Percentiles rank a stretch among this genome's conserved stretches.
These are phyloP conservation scores for Penicillium sp. DNA, from an alignment of 2,329 filamentous ascomycete species.

Conservation along the genomic window DNA sequence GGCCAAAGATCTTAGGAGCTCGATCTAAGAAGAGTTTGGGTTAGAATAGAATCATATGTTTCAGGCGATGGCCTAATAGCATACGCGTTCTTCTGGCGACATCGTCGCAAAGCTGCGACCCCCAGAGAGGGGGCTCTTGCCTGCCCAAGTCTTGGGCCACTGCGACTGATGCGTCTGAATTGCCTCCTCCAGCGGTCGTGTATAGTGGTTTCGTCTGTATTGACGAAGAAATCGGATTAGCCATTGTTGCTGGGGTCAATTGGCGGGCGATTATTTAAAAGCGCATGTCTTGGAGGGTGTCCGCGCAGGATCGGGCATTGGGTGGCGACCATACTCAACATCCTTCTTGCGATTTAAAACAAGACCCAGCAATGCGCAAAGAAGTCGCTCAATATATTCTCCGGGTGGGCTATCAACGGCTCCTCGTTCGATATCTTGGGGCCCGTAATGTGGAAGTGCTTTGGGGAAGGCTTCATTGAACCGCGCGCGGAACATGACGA, in stretches of 20 bases:
- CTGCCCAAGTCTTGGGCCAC: conserved; percentile 85
- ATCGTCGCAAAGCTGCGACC: conserved; percentile 81
- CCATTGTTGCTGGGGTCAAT: conserved; percentile 18
- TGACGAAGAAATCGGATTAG: conserved; percentile 33
- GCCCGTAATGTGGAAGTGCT: conserved; percentile 85
- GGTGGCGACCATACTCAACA: conserved; percentile 76
- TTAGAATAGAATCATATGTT: conserved; percentile 2
- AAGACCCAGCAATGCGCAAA: conserved; percentile 86
- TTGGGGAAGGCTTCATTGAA: conserved; percentile 89
- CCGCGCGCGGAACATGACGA: conserved; percentile 96
- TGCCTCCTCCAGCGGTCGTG: conserved; percentile 90
- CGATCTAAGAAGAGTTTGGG: conserved; percentile 62
- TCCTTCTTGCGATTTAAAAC: conserved; percentile 97
- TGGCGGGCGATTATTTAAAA: conserved; percentile 7
- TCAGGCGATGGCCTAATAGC: conserved; percentile 25
- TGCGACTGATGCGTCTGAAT: conserved; percentile 81
- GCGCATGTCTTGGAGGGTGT: conserved; percentile 12
- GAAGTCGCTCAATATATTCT: conserved; percentile 81
- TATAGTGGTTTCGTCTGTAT: conserved; percentile 83
- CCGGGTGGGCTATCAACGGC: conserved; percentile 77
- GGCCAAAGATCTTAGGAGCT: conserved; percentile 78
- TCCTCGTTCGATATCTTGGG: conserved; percentile 91
- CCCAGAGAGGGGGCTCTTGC: conserved; percentile 80
- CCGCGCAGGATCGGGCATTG: conserved; percentile 16
- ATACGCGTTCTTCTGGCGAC: conserved; percentile 78